Base-by-base conservation (phyloP, 768 basidiomycete species). In the Panus rudis region DNA sequence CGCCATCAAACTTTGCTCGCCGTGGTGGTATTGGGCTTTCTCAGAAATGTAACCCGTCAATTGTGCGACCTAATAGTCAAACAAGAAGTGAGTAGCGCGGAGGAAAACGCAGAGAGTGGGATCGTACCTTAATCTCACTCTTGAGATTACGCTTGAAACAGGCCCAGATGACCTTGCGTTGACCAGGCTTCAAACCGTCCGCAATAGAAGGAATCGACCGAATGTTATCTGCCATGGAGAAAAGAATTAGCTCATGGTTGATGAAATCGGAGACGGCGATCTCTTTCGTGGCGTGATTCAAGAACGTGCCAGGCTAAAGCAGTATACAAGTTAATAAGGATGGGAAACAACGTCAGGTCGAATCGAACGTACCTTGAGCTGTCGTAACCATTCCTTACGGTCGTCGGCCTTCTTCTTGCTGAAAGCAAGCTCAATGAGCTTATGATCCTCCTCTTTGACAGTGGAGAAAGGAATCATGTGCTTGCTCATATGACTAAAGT, bases 401-500 rank as follows among this genome's bases (percentile, higher is more conserved):
- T 97, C 92, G 47, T 99, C 96, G 0, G 92, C 89, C 59, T 94
- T 97, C 73, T 97, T 98, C 78, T 98, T 99, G 70, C 91, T 97
- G 72, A 99, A 99, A 0, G 96, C 96, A 43, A 99, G 81, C 30
- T 99, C 96, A 47, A 99, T 94, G 26, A 97, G 73, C 6, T 81
- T 82, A 34, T 78, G 80, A 52, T 98, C 96, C 2, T 83, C 92
- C 0, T 82, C 75, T 56, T 86, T 79, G 3, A 79, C 81, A 3
- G 80, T 66, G 2, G 85, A 75, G 66, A 99, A 98, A 0, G 91
- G 87, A 43, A 99, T 89, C 75, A 94, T 85, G 58, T 99, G 96
- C 58, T 86, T 93, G 56, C 72, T 72, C 79, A 98, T 92, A 54
- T 87, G 75, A 46, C 83, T 73, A 61, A 99, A 99, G 66, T 98